These are phyloP conservation scores for Secale cereale DNA, from an alignment of 176 grass and related monocot genomes.

Conservation along the genomic window DNA sequence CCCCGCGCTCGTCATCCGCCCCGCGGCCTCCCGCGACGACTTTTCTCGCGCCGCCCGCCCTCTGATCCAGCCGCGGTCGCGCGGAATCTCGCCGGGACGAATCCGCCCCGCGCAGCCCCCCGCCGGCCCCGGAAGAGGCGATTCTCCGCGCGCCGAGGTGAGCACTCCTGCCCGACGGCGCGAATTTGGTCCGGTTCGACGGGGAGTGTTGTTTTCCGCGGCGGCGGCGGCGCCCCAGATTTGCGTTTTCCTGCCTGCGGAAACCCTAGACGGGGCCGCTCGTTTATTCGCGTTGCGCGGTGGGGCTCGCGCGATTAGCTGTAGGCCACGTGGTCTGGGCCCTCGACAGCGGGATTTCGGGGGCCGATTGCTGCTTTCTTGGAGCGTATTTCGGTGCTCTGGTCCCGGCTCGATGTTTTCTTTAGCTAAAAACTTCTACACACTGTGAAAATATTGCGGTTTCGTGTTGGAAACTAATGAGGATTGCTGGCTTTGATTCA, in stretches of 20 bases:
- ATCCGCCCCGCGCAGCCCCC: neutral
- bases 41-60: neutral
- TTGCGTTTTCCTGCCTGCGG: neutral
- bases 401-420: neutral
- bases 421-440: neutral
- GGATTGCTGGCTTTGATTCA: slow-evolving; percentile 16
- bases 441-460: neutral
- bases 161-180: neutral
- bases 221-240: slow-evolving; percentile 23
- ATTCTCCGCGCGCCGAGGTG: slow-evolving; percentile 24
- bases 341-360: neutral
- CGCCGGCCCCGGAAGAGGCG: neutral
- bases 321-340: neutral
- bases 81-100: slow-evolving; percentile 14
- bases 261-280: slow-evolving; percentile 33
- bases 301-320: neutral
- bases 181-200: neutral
- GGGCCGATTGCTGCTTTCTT: slow-evolving; percentile 2
- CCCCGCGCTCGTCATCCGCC: neutral
- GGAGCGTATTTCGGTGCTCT: neutral
- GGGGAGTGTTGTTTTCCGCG: neutral
- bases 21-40: neutral
- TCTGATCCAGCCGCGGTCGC: slow-evolving; percentile 25
- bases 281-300: neutral
- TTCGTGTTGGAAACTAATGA: neutral